Evolutionary conservation across 2,329 filamentous ascomycete genomes (phyloP).

Genomic region (Hansfordia pulvinata): DNA sequence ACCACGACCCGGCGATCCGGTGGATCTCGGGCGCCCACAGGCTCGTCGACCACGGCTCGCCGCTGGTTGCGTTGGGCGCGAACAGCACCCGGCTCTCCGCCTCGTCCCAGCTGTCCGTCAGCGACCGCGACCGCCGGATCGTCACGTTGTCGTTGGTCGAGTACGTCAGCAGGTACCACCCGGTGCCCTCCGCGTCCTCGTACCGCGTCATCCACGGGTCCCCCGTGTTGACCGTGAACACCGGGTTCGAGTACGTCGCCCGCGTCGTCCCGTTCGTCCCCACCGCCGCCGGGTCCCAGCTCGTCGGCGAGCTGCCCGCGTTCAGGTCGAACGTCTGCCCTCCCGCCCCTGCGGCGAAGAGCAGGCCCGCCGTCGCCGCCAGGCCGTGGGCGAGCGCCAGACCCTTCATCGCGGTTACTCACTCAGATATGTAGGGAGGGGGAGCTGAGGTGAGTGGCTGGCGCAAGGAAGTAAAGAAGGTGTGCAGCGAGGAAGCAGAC

Average conservation of each 20-base stretch:
- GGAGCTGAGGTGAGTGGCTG: too few species aligned
- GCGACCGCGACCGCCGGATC: conserved; percentile 18
- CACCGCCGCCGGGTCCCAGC: conserved; percentile 17
- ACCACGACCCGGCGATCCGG: conserved; percentile 18
- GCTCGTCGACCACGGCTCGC: conserved; percentile 19
- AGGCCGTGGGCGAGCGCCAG: too few species aligned
- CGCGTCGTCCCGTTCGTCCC: conserved; percentile 21
- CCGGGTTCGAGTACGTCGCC: conserved; percentile 23
- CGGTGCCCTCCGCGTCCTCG: conserved; percentile 13
- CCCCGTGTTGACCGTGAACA: conserved; percentile 22
- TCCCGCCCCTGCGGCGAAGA: conserved; percentile 2
- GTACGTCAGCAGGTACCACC: conserved; percentile 25
- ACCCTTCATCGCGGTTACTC: too few species aligned
- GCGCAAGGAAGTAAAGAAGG: too few species aligned
- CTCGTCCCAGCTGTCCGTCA: conserved; percentile 26
- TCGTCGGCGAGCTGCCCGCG: conserved; percentile 11
- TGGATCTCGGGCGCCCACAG: conserved; percentile 22
- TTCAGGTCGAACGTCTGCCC: conserved; percentile 18
- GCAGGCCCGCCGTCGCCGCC: too few species aligned
- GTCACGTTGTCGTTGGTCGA: conserved; percentile 24
- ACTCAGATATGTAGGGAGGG: too few species aligned
- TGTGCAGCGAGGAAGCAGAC: too few species aligned
- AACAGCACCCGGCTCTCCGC: conserved; percentile 21
- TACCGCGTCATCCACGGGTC: conserved; percentile 25
- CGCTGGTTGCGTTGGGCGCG: conserved; percentile 16